phyloP scores from a whole-genome alignment of 1,284 basidiomycete genomes.

The Calocybe gambosa region DNA sequence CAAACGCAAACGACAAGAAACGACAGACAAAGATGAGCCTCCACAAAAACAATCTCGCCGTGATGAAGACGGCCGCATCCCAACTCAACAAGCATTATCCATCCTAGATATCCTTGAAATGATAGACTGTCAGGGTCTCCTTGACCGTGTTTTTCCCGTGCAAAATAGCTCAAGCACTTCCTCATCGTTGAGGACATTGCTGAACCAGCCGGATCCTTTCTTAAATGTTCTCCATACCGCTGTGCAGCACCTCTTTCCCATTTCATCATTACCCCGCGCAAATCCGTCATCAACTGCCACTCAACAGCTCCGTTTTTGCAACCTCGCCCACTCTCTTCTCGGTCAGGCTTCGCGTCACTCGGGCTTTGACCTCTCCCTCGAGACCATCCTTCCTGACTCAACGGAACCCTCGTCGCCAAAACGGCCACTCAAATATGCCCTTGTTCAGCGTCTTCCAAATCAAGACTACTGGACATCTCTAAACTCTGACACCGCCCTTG shows the following conservation, averaged over 20 bases:
- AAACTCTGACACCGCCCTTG: conserved; percentile 37
- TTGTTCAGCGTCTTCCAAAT: conserved; percentile 68
- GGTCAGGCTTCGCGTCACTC: conserved; percentile 56
- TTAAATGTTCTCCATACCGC: conserved; percentile 49
- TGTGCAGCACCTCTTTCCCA: conserved; percentile 59
- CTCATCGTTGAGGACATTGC: conserved; percentile 58
- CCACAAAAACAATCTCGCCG: conserved; percentile 26
- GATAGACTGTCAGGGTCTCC: conserved; percentile 67
- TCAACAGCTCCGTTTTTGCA: conserved; percentile 68
- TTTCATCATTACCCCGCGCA: conserved; percentile 58
- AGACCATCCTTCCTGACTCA: conserved; percentile 34
- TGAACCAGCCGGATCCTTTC: conserved; percentile 48
- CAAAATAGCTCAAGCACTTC: conserved; percentile 30
- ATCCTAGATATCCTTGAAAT: conserved; percentile 74
- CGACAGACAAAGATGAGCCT: conserved; percentile 36
- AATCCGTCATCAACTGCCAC: conserved; percentile 53
- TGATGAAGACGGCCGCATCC: conserved; percentile 28
- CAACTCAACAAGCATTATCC: conserved; percentile 44
- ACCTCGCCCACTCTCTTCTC: conserved; percentile 62
- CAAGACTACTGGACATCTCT: conserved; percentile 77
- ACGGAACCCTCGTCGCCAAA: conserved; percentile 20
- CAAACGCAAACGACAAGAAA: conserved; percentile 60
- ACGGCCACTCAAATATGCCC: conserved; percentile 49
- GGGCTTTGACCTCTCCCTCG: conserved; percentile 38
- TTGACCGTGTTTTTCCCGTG: conserved; percentile 73